Evolutionary conservation across 2,329 filamentous ascomycete genomes (phyloP), one percentile per base, ranked within the genome.

Genomic region (Colletotrichum coccodes): DNA sequence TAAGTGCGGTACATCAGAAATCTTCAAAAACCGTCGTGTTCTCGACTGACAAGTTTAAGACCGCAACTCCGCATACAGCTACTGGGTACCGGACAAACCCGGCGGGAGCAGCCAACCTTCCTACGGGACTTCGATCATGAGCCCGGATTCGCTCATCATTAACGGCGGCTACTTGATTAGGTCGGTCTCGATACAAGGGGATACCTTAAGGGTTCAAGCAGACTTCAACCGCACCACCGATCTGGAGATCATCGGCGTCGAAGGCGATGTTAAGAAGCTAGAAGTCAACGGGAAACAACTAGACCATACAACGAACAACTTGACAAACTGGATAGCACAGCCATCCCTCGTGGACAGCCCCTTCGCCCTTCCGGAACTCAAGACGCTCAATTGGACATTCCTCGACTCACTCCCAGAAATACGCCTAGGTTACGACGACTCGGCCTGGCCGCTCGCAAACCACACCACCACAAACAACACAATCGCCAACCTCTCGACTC

Each of bases 361-460:
- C 0, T 72, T 94, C 1, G 91, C 92, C 0, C 46, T 76, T 3
- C 76, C 79, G 0, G 79, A 86, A 8, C 82, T 95, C 2, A 81
- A 83, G 16, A 76, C 81, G 0, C 77, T 93, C 11, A 78, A 85
- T 1, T 96, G 93, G 93, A 90, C 90, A 75, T 89, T 88, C 65
- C 74, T 93, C 26, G 89, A 95, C 77, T 88, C 87, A 0, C 86
- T 96, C 0, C 93, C 93, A 0, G 93, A 95, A 75, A 82, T 93
- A 7, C 77, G 86, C 56, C 71, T 82, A 0, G 78, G 77, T 1
- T 95, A 94, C 73, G 89, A 94, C 60, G 93, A 96, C 76, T 86
- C 86, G 3, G 78, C 79, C 6, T 96, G 93, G 93, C 84, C 84
- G 0, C 72, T 75, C 0, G 92, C 92, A 1, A 80, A 90, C 68